phyloP scores from a whole-genome alignment of 192 early-diverging fungal species.

The Linnemannia elongata region DNA sequence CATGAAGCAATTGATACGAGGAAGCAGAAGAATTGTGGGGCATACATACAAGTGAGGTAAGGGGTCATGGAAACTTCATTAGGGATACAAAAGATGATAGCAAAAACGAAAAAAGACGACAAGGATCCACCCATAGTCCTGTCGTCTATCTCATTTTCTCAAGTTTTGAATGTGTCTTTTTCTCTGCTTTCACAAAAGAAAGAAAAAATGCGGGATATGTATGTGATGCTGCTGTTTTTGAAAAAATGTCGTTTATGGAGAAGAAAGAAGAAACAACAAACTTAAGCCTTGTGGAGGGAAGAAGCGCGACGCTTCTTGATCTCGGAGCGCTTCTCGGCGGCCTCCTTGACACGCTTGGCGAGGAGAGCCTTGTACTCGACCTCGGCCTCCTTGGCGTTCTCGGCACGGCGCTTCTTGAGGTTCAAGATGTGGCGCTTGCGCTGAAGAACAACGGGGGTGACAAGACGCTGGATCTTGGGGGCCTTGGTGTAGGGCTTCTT shows the following conservation, averaged over 20 bases:
- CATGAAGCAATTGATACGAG: neutral
- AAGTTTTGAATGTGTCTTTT: neutral
- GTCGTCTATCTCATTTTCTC: neutral
- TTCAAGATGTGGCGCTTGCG: slow-evolving; percentile 92
- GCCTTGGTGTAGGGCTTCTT: slow-evolving; percentile 98
- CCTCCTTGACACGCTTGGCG: slow-evolving; percentile 93
- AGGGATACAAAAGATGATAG: slow-evolving; percentile 1
- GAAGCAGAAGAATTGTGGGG: neutral
- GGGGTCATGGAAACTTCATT: slow-evolving; percentile 9
- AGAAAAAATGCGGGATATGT: neutral
- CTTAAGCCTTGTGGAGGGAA: slow-evolving; percentile 66
- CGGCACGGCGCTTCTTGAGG: slow-evolving; percentile 88
- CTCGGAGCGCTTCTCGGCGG: slow-evolving; percentile 86
- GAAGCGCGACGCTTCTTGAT: slow-evolving; percentile 80
- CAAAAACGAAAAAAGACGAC: neutral
- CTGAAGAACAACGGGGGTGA: slow-evolving; percentile 97
- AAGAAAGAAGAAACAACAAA: slow-evolving; percentile 15
- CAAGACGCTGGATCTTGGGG: slow-evolving; percentile 97
- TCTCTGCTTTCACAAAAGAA: neutral
- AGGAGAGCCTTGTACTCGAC: slow-evolving; percentile 87
- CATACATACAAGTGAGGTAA: neutral
- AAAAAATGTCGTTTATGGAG: neutral
- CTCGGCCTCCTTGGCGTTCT: slow-evolving; percentile 83
- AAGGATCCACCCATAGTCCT: neutral
- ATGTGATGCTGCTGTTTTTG: slow-evolving; percentile 5